Conservation (phyloP, 2,329 filamentous ascomycete species). For the Xylaria sp. region DNA sequence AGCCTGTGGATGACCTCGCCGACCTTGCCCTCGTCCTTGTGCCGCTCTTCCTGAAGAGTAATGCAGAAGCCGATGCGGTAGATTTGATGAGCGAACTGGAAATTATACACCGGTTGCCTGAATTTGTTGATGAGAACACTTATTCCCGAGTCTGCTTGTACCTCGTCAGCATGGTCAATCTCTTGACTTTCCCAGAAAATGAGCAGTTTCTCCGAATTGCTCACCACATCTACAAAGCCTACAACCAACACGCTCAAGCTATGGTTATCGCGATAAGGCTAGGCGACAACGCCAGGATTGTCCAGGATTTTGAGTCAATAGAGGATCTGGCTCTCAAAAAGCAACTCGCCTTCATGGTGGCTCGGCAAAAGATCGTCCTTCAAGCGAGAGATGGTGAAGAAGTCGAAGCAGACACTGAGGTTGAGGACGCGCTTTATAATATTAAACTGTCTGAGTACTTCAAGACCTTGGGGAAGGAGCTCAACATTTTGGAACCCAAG, state of each 20-base stretch:
- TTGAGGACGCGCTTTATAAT: conserved; percentile 87
- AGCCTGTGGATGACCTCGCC: conserved; percentile 83
- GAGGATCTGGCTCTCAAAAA: conserved; percentile 85
- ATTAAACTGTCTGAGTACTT: conserved; percentile 90
- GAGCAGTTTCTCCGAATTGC: conserved; percentile 93
- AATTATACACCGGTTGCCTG: conserved; percentile 90
- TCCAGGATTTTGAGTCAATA: conserved; percentile 81
- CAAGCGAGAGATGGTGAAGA: conserved; percentile 64
- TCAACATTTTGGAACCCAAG: conserved; percentile 97
- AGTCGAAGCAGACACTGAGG: conserved; percentile 74
- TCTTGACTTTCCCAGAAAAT: conserved; percentile 97
- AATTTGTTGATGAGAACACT: conserved; percentile 92
- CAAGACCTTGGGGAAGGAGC: conserved; percentile 91
- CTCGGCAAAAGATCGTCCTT: conserved; percentile 88
- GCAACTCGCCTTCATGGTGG: conserved; percentile 93
- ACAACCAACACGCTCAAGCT: conserved; percentile 92
- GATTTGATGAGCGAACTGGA: conserved; percentile 97
- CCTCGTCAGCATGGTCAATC: conserved; percentile 98
- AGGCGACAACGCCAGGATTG: conserved; percentile 86
- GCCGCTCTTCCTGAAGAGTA: conserved; percentile 95
- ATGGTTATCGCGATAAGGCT: conserved; percentile 93
- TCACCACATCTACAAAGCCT: conserved; percentile 91
- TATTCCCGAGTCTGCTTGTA: conserved; percentile 94
- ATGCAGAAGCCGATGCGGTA: conserved; percentile 97
- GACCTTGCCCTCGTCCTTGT: conserved; percentile 86